Percentiles rank a stretch among this genome's conserved stretches.
phyloP scores from a whole-genome alignment of 2,329 filamentous ascomycete species.

The Botrytis tulipae region DNA sequence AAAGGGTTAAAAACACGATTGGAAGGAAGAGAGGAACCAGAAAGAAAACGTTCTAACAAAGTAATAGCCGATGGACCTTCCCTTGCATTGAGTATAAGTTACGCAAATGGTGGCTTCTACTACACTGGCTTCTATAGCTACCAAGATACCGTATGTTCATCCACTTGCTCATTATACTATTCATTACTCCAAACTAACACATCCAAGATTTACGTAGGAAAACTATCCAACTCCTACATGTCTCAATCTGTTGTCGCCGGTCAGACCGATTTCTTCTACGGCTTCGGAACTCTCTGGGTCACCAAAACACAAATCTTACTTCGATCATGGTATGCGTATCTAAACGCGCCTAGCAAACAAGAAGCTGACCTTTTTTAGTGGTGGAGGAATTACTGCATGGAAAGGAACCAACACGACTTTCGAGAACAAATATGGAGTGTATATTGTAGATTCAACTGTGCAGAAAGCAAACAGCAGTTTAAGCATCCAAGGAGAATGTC shows the following conservation, averaged over 20 bases:
- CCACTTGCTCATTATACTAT: neutral
- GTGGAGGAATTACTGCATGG: conserved; percentile 66
- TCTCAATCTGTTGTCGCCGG: conserved; percentile 59
- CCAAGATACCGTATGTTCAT: conserved; percentile 57
- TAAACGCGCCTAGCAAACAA: neutral
- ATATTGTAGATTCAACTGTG: conserved; percentile 56
- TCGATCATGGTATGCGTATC: conserved; percentile 47
- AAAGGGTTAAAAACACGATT: neutral
- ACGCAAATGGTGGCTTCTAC: conserved; percentile 67
- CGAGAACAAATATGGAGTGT: conserved; percentile 64
- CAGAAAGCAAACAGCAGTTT: conserved; percentile 53
- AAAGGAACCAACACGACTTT: conserved; percentile 67
- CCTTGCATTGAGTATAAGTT: conserved; percentile 58
- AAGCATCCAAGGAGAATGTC: conserved; percentile 44
- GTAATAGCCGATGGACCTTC: conserved; percentile 48
- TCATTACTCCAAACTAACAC: conserved; percentile 4
- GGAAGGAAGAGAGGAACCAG: neutral
- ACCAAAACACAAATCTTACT: conserved; percentile 53
- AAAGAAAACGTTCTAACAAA: neutral
- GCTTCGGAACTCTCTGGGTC: conserved; percentile 58
- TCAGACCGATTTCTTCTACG: conserved; percentile 67
- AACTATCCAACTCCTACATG: conserved; percentile 65
- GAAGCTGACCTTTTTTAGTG: neutral
- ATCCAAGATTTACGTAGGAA: conserved; percentile 58
- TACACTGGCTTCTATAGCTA: conserved; percentile 64